These are phyloP conservation scores for Trypanosomatidae sp. DNA, from an alignment of 208 protist species.

Conservation along the genomic window DNA sequence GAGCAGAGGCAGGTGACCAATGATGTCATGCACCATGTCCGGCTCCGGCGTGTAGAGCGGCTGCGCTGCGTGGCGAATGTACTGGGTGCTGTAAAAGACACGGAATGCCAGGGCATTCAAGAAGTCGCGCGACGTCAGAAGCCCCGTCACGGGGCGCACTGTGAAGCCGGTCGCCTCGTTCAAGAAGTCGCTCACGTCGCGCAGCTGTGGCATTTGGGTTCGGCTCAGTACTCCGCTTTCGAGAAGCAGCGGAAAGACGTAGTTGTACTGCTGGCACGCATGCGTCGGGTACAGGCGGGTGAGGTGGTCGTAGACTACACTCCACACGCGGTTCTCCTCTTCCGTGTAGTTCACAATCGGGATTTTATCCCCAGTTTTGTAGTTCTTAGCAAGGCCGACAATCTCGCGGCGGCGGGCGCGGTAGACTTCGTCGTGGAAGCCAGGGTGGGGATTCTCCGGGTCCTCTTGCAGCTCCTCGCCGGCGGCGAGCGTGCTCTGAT, in stretches of 20 bases:
- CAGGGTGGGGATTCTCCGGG: conserved; percentile 92
- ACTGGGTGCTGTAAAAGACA: conserved; percentile 97
- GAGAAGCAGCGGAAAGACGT: conserved; percentile 92
- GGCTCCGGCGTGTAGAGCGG: conserved; percentile 97
- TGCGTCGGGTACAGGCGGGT: conserved; percentile 89
- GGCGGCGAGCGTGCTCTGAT: conserved; percentile 81
- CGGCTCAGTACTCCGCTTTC: conserved; percentile 92
- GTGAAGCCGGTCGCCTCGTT: conserved; percentile 92
- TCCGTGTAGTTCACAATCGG: conserved; percentile 92
- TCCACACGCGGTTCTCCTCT: conserved; percentile 93
- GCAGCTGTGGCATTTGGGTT: conserved; percentile 94
- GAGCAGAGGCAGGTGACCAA: conserved; percentile 97
- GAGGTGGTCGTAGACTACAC: conserved; percentile 82
- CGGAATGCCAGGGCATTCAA: conserved; percentile 96
- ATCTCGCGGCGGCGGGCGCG: conserved; percentile 85
- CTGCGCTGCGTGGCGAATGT: conserved; percentile 94
- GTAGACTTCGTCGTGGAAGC: conserved; percentile 95
- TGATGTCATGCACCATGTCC: conserved; percentile 94
- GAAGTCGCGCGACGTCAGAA: conserved; percentile 95
- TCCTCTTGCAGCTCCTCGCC: conserved; percentile 87
- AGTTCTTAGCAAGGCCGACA: conserved; percentile 62
- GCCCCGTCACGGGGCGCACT: conserved; percentile 92
- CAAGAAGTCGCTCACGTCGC: conserved; percentile 93
- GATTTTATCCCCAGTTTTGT: conserved; percentile 84
- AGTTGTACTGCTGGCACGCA: conserved; percentile 94